These are phyloP conservation scores for Alternaria tenuissima DNA, from an alignment of 2,329 filamentous ascomycete species.

Conservation along the genomic window DNA sequence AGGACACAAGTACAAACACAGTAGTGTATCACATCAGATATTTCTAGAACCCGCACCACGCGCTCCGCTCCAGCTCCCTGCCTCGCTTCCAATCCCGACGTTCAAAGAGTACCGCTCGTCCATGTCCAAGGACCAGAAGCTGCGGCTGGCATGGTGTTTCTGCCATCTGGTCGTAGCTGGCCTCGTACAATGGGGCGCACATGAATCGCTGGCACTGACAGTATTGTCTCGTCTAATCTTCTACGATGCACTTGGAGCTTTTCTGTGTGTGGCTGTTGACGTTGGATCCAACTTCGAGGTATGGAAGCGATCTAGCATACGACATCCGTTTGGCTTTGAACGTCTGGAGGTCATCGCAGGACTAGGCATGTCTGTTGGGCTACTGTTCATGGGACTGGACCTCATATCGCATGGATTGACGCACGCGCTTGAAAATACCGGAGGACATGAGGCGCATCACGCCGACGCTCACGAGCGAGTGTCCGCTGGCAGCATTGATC, in stretches of 20 bases:
- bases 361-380: slow-evolving; percentile 93
- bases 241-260: slow-evolving; percentile 92
- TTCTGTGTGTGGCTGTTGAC: slow-evolving; percentile 90
- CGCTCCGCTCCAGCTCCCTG: slow-evolving; percentile 86
- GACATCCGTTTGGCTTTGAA: slow-evolving; percentile 92
- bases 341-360: slow-evolving; percentile 92
- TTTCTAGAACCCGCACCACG: slow-evolving; percentile 90
- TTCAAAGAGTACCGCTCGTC: slow-evolving; percentile 85
- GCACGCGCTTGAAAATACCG: slow-evolving; percentile 81
- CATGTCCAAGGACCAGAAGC: slow-evolving; percentile 87
- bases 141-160: slow-evolving; percentile 85
- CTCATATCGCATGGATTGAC: slow-evolving; percentile 93
- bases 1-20: slow-evolving; percentile 98
- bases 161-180: slow-evolving; percentile 85
- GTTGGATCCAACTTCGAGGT: slow-evolving; percentile 97
- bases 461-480: slow-evolving; percentile 71
- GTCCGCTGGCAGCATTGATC: slow-evolving; percentile 78
- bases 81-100: slow-evolving; percentile 91
- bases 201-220: slow-evolving; percentile 88
- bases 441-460: slow-evolving; percentile 77
- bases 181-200: slow-evolving; percentile 84
- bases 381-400: slow-evolving; percentile 97
- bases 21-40: slow-evolving; percentile 94
- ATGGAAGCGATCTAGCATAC: slow-evolving; percentile 90
- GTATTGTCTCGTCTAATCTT: slow-evolving; percentile 92